These are phyloP conservation scores for Penicillium lagena DNA, from an alignment of 495 filamentous ascomycete genomes.

Conservation along the genomic window DNA sequence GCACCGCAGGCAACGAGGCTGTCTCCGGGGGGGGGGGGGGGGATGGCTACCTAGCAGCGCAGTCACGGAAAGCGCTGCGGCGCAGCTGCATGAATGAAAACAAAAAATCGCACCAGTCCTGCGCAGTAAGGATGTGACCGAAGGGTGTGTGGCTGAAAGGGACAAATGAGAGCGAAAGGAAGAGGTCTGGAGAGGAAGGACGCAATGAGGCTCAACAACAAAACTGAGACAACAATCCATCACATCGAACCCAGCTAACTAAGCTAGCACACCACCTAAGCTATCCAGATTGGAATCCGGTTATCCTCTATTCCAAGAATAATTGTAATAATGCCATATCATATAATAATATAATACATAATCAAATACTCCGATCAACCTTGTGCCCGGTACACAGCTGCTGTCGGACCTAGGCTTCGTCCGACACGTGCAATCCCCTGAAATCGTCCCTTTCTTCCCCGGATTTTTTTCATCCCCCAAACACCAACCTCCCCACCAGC, in stretches of 20 bases:
- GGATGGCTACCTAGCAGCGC: conserved; percentile 1
- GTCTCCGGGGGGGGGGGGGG: conserved; percentile 14
- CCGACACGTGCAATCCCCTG: neutral
- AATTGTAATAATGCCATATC: neutral
- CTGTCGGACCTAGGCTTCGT: neutral
- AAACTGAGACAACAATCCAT: neutral
- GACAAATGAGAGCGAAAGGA: neutral
- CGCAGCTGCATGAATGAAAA: too few relatives aligned
- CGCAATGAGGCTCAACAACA: neutral
- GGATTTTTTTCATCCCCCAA: neutral
- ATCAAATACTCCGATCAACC: neutral
- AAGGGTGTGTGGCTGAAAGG: neutral
- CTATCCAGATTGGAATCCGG: neutral
- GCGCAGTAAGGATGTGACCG: too few relatives aligned
- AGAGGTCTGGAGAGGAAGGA: neutral
- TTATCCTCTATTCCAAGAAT: neutral
- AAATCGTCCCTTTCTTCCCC: conserved; percentile 1
- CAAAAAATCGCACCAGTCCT: too few relatives aligned
- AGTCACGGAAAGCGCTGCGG: neutral
- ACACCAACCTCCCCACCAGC: neutral
- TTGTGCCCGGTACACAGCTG: neutral
- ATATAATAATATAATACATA: neutral
- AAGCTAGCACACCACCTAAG: too few relatives aligned
- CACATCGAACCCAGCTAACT: too few relatives aligned
- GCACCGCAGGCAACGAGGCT: neutral